Evolutionary conservation across 129 eudicot genomes (phyloP).

Genomic region (Centaurea solstitialis): DNA sequence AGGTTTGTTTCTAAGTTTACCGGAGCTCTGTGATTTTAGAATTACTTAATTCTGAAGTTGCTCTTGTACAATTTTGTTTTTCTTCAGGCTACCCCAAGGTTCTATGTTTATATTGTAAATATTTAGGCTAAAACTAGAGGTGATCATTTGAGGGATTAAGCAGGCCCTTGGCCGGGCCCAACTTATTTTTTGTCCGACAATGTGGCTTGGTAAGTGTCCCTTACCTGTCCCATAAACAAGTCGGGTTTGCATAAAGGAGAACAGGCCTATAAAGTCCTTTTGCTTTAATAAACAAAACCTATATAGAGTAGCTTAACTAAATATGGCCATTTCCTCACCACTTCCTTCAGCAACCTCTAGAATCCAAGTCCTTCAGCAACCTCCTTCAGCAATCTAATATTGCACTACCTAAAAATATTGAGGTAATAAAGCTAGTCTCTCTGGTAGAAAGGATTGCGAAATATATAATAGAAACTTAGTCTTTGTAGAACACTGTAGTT

Average conservation of each 20-base stretch:
- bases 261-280: background rate
- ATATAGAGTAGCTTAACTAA: background rate
- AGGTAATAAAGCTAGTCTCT: background rate
- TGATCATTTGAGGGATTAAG: background rate
- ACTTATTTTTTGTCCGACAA: background rate
- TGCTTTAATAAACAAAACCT: background rate
- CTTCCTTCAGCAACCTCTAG: background rate
- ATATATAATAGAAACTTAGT: background rate
- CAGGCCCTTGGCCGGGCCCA: background rate
- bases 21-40: background rate
- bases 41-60: background rate
- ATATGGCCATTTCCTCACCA: background rate
- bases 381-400: background rate
- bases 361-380: background rate
- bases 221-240: background rate
- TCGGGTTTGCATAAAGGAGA: background rate
- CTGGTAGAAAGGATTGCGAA: background rate
- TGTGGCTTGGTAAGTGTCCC: background rate
- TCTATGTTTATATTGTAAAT: background rate
- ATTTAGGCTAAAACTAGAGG: background rate
- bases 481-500: background rate
- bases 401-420: background rate
- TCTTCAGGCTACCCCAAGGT: background rate
- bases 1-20: constrained; percentile 44
- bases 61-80: background rate